Base-by-base conservation (phyloP, 768 basidiomycete species). In the Boletus rubroflammeus region DNA sequence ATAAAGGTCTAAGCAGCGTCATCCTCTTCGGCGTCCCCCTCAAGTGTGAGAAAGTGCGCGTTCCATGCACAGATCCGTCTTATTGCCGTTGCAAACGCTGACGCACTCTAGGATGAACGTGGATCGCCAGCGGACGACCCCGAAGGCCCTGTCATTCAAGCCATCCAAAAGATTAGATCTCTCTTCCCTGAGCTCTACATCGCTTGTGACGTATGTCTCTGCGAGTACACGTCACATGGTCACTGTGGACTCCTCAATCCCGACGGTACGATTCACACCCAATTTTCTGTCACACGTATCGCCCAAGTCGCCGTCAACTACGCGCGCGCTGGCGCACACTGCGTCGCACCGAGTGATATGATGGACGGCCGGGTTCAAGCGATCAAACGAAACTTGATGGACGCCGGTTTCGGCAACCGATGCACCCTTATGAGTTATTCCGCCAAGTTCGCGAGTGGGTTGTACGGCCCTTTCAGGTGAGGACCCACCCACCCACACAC, bases 331-430 rank as follows among this genome's bases (percentile, higher is more conserved):
- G 97, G 97, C n/a, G 97, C 93, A 1, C 93, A 98, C 70, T 93
- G 93, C 65, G 95, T 99, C 53, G 97, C 97, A 2, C 97, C 97
- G 7, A 97, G 94, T 65, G 97, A 98, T 71, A 99, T 99, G 97
- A 98, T 98, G 94, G 97, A 99, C 67, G 97, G 96, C 0, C 79
- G 96, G 19, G 85, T 99, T 58, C 84, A 82, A 58, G 84, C 84
- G 14, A 98, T 99, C 73, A 99, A 99, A 70, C 78, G 82, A 35
- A 81, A 78, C 3, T 76, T 99, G 51, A 91, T 98, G 55, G 86
- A 91, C 55, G 80, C 80, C 40, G 93, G 93, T 17, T 77, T 84
- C 42, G 94, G 86, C 9, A 98, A 98, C 73, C 82, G 82, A 65
- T 93, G 90, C 70, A 88, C 88, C 6, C 78, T 99, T 48, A 98